A percentile compares a stretch with the other conserved stretches of the same genome.
Evolutionary conservation across 192 early-diverging fungal species (phyloP).

Genomic region (Linnemannia zychae): DNA sequence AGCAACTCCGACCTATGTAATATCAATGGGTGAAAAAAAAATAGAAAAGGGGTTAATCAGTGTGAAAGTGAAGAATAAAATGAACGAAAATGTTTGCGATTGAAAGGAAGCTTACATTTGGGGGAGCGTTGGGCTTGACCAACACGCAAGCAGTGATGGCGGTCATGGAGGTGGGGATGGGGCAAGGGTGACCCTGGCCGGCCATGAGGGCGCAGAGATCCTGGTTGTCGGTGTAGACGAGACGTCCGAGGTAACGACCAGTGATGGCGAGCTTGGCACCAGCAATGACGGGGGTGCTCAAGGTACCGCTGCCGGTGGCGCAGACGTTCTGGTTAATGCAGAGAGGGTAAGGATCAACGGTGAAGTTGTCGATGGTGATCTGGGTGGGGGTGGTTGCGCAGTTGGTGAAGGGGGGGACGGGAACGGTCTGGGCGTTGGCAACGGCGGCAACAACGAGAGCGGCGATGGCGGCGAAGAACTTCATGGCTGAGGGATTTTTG

Average conservation of each 20-base stretch:
- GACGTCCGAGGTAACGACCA: constrained; percentile 15
- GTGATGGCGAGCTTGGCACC: constrained; percentile 27
- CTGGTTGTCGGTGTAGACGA: constrained; percentile 41
- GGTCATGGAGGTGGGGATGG: constrained; percentile 28
- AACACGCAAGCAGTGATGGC: constrained; percentile 25
- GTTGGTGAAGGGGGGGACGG: constrained; percentile 51
- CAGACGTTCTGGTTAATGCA: constrained; percentile 49
- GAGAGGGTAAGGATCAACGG: constrained; percentile 56
- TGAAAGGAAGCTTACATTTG: constrained; percentile 12
- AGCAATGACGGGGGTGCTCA: constrained; percentile 41
- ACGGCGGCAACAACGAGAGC: constrained; percentile 57
- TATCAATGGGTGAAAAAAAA: neutral
- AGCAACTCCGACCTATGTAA: constrained; percentile 10
- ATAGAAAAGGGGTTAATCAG: neutral
- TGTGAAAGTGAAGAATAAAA: neutral
- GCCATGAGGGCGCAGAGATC: constrained; percentile 34
- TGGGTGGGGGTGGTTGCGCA: constrained; percentile 60
- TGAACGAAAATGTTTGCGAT: neutral
- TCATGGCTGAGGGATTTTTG: constrained; percentile 45
- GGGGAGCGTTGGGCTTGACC: constrained; percentile 23
- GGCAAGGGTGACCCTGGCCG: constrained; percentile 27
- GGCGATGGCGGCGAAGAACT: constrained; percentile 63
- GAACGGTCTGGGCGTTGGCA: constrained; percentile 62
- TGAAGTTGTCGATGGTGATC: constrained; percentile 57
- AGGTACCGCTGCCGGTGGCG: constrained; percentile 37